Percentiles rank a stretch among this genome's conserved stretches.
Conservation (phyloP, 2,329 filamentous ascomycete species). For the Apiospora sp. region DNA sequence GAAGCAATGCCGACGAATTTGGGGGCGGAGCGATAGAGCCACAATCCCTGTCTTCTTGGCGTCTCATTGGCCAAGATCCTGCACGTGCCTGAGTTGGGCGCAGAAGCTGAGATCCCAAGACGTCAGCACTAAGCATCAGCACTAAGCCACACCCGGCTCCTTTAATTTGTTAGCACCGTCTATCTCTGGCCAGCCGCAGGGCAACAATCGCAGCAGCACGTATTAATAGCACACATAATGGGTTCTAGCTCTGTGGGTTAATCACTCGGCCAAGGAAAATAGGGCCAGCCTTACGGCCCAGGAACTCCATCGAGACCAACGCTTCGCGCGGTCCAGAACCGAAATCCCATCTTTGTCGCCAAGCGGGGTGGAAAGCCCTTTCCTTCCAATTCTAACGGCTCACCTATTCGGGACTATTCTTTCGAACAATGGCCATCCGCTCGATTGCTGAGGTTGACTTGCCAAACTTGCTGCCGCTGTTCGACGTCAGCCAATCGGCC, state of each 20-base stretch:
- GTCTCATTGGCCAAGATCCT: background rate
- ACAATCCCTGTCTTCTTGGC: background rate
- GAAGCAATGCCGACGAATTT: background rate
- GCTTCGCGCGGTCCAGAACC: background rate
- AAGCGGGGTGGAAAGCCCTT: background rate
- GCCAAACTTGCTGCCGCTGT: background rate
- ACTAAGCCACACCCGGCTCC: background rate
- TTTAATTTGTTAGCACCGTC: background rate
- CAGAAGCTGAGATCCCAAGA: background rate
- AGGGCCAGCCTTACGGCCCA: background rate
- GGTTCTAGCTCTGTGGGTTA: background rate
- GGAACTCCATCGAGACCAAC: background rate
- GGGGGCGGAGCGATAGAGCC: background rate
- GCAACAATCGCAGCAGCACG: background rate
- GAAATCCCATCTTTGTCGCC: too few relatives aligned
- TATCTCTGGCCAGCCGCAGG: background rate
- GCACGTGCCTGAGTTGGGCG: background rate
- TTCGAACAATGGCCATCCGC: constrained; percentile 5
- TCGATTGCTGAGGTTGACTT: background rate
- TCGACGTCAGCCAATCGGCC: background rate
- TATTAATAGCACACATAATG: background rate
- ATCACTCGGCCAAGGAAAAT: background rate
- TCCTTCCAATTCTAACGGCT: background rate
- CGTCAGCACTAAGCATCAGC: background rate
- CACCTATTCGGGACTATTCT: too few relatives aligned